Evolutionary conservation across 768 basidiomycete genomes (phyloP), one percentile per base, ranked within the genome.

Genomic region (Gelatoporia subvermispora): DNA sequence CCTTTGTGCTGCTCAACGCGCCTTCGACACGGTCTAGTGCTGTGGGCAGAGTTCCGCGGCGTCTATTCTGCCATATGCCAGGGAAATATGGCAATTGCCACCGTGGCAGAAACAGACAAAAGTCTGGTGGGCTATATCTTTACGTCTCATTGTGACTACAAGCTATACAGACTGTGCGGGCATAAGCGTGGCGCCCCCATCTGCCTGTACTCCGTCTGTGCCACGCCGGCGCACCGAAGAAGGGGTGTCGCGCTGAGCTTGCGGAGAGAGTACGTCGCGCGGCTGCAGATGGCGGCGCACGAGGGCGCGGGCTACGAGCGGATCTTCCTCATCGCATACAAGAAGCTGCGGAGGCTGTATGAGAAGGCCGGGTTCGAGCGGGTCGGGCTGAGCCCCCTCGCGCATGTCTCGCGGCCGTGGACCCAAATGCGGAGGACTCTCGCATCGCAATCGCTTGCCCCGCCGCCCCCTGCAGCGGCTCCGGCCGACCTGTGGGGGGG

Each of bases 161-260:
- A n/a, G n/a, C n/a, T n/a, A n/a, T n/a, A n/a, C n/a, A n/a, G n/a
- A n/a, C n/a, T n/a, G n/a, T n/a, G n/a, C n/a, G n/a, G n/a, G n/a
- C n/a, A n/a, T n/a, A n/a, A n/a, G n/a, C n/a, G 60, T 9, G 65
- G 75, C 0, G 44, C 69, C 0, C 75, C 78, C 3, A 76, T 87
- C 45, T 85, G 83, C 60, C 73, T 89, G 38, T 86, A 89, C 60
- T 79, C 82, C 9, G 76, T 88, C n/a, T 84, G 79, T 56, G 76
- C 87, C 11, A 50, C 69, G 2, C 58, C 69, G 0, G 48, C 62
- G 3, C 66, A 74, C 47, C 68, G 70, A 21, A 57, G 71, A 24
- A 67, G 71, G 41, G 80, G 81, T 16, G 57, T 86, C 40, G 87
- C 73, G 0, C 60, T 72, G 15, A 59, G 61, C 11, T 69, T 89